Conservation (phyloP, 2,329 filamentous ascomycete species). For the Aspergillus sp. region DNA sequence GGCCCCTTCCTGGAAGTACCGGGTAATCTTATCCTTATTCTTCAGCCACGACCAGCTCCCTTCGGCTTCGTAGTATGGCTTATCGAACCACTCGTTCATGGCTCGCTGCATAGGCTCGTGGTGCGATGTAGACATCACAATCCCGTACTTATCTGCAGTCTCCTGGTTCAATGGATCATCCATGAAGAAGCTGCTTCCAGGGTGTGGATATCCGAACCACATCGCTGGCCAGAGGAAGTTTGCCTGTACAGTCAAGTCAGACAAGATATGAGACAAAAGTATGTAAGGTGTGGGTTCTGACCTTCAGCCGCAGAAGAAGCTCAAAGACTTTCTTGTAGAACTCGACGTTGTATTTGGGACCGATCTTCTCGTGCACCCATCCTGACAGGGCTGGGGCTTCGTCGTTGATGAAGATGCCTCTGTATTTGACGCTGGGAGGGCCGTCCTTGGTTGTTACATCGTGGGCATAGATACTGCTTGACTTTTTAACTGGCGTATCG, state of each 20-base stretch:
- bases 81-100: neutral
- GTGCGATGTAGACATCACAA: neutral
- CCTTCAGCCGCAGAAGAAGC: neutral
- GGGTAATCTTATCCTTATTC: neutral
- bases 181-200: neutral
- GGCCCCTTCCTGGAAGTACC: neutral
- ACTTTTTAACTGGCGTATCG: neutral
- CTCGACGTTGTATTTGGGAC: neutral
- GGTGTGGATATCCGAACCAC: neutral
- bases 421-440: neutral
- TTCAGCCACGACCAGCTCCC: neutral
- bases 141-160: neutral
- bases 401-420: neutral
- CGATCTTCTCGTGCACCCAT: neutral
- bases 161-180: neutral
- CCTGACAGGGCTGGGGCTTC: neutral
- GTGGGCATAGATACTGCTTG: neutral
- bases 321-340: neutral
- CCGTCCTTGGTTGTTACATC: neutral
- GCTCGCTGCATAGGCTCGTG: neutral
- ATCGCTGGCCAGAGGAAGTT: conserved; percentile 1
- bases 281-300: no score
- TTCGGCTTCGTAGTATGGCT: neutral
- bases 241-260: neutral
- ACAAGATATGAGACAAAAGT: neutral